phyloP scores from a whole-genome alignment of 2,329 filamentous ascomycete species.

The Ceratocystis eucalypticola region DNA sequence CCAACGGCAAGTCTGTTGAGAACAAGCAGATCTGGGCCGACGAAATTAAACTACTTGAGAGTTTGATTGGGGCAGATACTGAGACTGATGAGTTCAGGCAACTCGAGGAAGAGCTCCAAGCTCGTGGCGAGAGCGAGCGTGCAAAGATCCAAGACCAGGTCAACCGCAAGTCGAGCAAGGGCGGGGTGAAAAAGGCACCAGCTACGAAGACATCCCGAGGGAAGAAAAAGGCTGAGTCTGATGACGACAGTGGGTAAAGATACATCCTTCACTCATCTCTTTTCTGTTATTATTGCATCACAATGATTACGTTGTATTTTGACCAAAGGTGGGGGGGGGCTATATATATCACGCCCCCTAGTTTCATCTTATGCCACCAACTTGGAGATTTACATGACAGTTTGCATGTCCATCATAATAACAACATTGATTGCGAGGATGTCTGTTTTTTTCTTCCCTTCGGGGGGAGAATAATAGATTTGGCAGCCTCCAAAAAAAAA shows the following conservation, averaged over 20 bases:
- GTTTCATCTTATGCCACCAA: background rate
- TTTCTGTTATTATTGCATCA: background rate
- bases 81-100: conserved; percentile 58
- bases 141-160: conserved; percentile 65
- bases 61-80: conserved; percentile 68
- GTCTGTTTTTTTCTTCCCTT: too few relatives aligned
- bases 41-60: conserved; percentile 90
- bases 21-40: conserved; percentile 78
- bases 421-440: background rate
- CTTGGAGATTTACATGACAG: background rate
- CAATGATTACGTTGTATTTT: background rate
- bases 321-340: background rate
- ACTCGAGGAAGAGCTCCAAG: conserved; percentile 51
- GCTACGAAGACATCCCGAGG: conserved; percentile 26
- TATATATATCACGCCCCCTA: background rate
- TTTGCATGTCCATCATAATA: background rate
- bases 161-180: conserved; percentile 56
- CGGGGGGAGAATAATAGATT: background rate
- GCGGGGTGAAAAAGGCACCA: conserved; percentile 31
- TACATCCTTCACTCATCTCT: background rate
- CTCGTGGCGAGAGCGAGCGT: conserved; percentile 56
- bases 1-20: conserved; percentile 53
- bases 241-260: conserved; percentile 8
- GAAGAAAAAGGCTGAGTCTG: conserved; percentile 22
- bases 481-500: background rate